Percentiles rank a stretch among this genome's conserved stretches.
Evolutionary conservation across 805 yeast species (phyloP).

Genomic region (Wickerhamiella domercqiae): DNA sequence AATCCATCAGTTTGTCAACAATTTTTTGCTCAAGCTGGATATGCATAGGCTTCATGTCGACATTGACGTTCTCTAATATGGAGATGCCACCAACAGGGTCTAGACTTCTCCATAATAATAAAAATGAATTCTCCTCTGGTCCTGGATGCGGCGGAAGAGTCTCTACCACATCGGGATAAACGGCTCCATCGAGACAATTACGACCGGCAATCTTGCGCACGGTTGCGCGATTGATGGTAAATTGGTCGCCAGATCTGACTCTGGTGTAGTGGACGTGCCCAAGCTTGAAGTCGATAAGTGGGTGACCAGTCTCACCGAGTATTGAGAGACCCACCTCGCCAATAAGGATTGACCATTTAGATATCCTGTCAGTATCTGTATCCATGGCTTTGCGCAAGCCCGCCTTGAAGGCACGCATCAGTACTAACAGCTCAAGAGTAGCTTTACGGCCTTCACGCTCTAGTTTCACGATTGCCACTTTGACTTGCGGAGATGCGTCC

Average conservation of each 20-base stretch:
- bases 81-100: slow-evolving; percentile 83
- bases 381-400: slow-evolving; percentile 20
- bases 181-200: slow-evolving; percentile 40
- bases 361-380: slow-evolving; percentile 21
- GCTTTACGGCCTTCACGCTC: slow-evolving; percentile 21
- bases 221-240: slow-evolving; percentile 44
- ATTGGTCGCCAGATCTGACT: slow-evolving; percentile 47
- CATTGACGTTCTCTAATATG: slow-evolving; percentile 50
- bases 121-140: slow-evolving; percentile 19
- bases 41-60: slow-evolving; percentile 49
- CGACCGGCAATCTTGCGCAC: slow-evolving; percentile 53
- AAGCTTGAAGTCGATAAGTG: slow-evolving; percentile 57
- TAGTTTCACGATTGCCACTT: slow-evolving; percentile 16
- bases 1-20: slow-evolving; percentile 45
- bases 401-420: slow-evolving; percentile 24
- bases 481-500: slow-evolving; percentile 2
- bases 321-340: slow-evolving; percentile 61
- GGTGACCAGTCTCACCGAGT: slow-evolving; percentile 40
- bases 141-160: too few relatives aligned
- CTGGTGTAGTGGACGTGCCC: slow-evolving; percentile 47
- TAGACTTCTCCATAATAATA: slow-evolving; percentile 59
- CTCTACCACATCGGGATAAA: slow-evolving; percentile 57
- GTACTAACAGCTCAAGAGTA: slow-evolving; percentile 21
- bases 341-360: slow-evolving; percentile 41
- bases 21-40: slow-evolving; percentile 60